Base-by-base conservation (phyloP, 2,329 filamentous ascomycete genomes). In the Bimuria novae-zelandiae region DNA sequence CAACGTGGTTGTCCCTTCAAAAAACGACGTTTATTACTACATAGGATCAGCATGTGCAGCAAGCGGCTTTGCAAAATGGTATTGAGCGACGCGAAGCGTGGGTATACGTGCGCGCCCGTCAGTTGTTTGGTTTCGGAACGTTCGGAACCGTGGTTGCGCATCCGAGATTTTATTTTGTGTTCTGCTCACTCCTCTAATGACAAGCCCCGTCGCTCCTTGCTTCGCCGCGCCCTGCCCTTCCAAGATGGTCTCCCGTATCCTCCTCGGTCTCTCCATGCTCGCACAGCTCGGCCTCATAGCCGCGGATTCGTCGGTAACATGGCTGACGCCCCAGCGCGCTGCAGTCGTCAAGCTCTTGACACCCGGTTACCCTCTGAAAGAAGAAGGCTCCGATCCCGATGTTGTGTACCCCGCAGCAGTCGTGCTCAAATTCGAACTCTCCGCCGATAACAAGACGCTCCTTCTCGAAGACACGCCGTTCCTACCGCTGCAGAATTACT, bases 281-380 rank as follows among this genome's bases (percentile, higher is more conserved):
- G n/a, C 33, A n/a, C 44, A 37, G 5, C 14, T 29, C 7, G 10
- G 16, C 17, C 29, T 40, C 12, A 42, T 46, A 7, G 33, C 37
- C 11, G 42, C 57, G 4, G 25, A 27, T 14, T 48, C 40, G 27
- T 55, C 51, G 14, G 39, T 60, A 39, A 60, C 50, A 54, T 63
- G 61, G 61, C 42, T 59, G n/a, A 22, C 54, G 17, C 44, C 32
- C 11, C 33, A 52, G 25, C 56, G 51, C 23, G 52, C 49, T 36
- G 57, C 56, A 11, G 49, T 61, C 35, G 48, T 61, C 44, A 63
- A 62, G 41, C 54, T 64, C 46, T 46, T 48, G 8, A 62, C 60
- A 1, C 58, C 55, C 1, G 56, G 51, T 10, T 62, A 62, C 42
- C 53, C 61, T 17, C 42, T 36, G 10, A 4, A 54, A n/a, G 57